Conservation (phyloP, 768 basidiomycete genomes). For the Mycena belliarum region DNA sequence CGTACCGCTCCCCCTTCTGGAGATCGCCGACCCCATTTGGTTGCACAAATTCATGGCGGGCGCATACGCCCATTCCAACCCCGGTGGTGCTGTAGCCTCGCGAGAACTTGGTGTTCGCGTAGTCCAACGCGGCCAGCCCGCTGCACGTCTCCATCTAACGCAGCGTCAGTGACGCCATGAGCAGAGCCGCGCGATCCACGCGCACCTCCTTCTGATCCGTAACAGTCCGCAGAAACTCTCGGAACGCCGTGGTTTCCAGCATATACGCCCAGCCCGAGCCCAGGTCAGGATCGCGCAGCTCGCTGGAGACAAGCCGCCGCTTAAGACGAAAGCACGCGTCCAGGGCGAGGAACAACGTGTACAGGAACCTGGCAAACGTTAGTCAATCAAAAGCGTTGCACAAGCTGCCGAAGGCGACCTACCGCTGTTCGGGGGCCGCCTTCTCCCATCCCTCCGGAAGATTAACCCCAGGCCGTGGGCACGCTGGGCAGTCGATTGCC, state of each 20-base stretch:
- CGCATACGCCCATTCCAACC: constrained; percentile 15
- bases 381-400: background rate
- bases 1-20: constrained; percentile 2
- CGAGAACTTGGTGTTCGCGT: constrained; percentile 19
- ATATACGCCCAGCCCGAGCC: background rate
- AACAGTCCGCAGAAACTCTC: background rate
- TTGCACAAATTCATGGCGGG: constrained; percentile 16
- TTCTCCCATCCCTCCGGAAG: constrained; percentile 28
- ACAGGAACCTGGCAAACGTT: background rate
- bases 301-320: background rate
- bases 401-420: background rate
- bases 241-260: background rate
- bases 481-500: constrained; percentile 34
- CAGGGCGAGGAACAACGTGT: background rate
- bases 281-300: background rate
- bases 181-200: no score
- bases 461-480: constrained; percentile 34
- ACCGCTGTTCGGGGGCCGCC: constrained; percentile 17
- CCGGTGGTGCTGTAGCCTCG: constrained; percentile 13
- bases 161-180: background rate
- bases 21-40: constrained; percentile 21
- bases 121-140: constrained; percentile 11
- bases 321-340: background rate
- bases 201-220: no score
- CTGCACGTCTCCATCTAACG: constrained; percentile 20